A percentile compares a stretch with the other conserved stretches of the same genome.
Conservation (phyloP, 2,329 filamentous ascomycete genomes). For the Fusarium tanahbumbuense region DNA sequence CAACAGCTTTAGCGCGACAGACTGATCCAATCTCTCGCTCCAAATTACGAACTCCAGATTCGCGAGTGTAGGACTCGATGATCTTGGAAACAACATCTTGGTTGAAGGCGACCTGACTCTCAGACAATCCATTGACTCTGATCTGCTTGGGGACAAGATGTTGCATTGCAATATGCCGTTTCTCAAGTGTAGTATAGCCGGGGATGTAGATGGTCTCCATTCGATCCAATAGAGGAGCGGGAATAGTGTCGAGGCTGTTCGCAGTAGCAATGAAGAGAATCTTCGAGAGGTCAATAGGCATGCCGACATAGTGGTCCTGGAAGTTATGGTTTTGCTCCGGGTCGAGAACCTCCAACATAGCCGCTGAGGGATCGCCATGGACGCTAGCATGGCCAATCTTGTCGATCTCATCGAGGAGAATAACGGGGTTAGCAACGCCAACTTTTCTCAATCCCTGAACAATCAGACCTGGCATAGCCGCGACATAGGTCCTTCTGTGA, state of each 20-base stretch:
- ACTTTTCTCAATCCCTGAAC: constrained; percentile 96
- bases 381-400: constrained; percentile 92
- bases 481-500: constrained; percentile 94
- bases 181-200: constrained; percentile 97
- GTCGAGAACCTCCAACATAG: constrained; percentile 97
- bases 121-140: constrained; percentile 83
- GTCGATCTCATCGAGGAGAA: constrained; percentile 97
- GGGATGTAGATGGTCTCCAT: constrained; percentile 97
- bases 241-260: constrained; percentile 94
- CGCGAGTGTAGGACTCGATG: constrained; percentile 95
- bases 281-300: constrained; percentile 95
- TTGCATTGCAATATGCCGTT: constrained; percentile 90
- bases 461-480: constrained; percentile 97
- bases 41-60: constrained; percentile 94
- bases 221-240: constrained; percentile 90
- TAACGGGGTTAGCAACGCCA: constrained; percentile 93
- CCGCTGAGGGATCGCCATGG: constrained; percentile 94
- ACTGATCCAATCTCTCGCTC: constrained; percentile 96
- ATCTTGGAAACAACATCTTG: constrained; percentile 93
- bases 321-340: constrained; percentile 97
- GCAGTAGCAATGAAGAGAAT: constrained; percentile 98
- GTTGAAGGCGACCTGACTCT: constrained; percentile 79
- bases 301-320: constrained; percentile 94
- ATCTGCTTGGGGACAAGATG: constrained; percentile 98
- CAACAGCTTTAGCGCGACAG: constrained; percentile 93